Percentiles rank a stretch among this genome's conserved stretches.
These are phyloP conservation scores for Capsicum rhomboideum DNA, from an alignment of 257 asterid species.

Conservation along the genomic window DNA sequence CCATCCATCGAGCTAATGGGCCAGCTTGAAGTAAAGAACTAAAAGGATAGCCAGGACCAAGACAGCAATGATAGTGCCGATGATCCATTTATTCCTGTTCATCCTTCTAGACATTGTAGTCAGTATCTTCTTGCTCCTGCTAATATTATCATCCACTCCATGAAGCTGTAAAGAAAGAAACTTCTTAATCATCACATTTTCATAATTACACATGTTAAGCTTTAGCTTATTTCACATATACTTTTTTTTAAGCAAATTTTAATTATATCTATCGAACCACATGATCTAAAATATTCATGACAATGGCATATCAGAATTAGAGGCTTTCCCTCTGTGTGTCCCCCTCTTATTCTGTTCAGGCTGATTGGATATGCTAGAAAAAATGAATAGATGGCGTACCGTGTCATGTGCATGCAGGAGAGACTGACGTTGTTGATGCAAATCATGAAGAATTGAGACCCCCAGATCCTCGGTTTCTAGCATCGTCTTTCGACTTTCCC, in stretches of 20 bases:
- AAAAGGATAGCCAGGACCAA: conserved; percentile 46
- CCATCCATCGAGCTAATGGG: conserved; percentile 16
- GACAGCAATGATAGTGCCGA: conserved; percentile 41
- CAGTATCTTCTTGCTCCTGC: conserved; percentile 69
- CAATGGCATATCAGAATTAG: neutral
- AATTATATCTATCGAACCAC: neutral
- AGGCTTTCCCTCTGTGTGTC: neutral
- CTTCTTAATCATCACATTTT: neutral
- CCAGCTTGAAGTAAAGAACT: conserved; percentile 62
- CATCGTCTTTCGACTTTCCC: conserved; percentile 48
- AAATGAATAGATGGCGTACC: conserved; percentile 7
- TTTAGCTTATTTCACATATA: neutral
- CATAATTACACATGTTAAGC: neutral
- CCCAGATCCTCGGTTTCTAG: conserved; percentile 62
- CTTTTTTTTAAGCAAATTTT: neutral
- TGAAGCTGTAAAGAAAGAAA: conserved; percentile 43
- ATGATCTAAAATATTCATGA: neutral
- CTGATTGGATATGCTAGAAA: neutral
- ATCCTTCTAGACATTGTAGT: conserved; percentile 66
- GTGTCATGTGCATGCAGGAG: conserved; percentile 45
- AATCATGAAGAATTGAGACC: conserved; percentile 55
- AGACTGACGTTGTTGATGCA: conserved; percentile 59
- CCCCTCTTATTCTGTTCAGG: neutral
- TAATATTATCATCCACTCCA: conserved; percentile 69
- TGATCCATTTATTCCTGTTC: conserved; percentile 72